Base-by-base conservation (phyloP, 192 early-diverging fungal genomes). In the Linnemannia zychae region DNA sequence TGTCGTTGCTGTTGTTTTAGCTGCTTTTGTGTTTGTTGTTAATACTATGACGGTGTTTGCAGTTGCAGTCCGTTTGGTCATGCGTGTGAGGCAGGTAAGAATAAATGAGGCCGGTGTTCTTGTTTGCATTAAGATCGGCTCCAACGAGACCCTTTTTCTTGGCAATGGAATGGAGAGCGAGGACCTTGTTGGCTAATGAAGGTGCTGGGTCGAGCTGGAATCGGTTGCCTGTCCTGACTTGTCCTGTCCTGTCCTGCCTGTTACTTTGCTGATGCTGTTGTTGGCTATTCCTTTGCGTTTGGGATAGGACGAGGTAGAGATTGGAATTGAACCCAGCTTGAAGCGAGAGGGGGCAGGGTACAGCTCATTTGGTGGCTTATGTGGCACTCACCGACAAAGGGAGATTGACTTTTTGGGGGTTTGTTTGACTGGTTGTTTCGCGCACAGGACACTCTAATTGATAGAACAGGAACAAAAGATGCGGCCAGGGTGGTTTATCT, bases 51-150 rank as follows among this genome's bases (percentile, higher is more conserved):
- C 24, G 7, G 52, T 57, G 52, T 0, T 63, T 63, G 28, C 57
- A 31, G 57, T 63, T 63, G 57, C 57, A 28, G 57, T 63, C 57
- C 57, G 57, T 63, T 63, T 63, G 28, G 57, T 31, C 24, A 31
- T 63, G 1, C n/a, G 57, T 63, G 57, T 63, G 24, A 44, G 40
- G 40, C 57, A 63, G 24, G 28, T 63, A 33, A 28, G 15, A 63
- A 12, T 31, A 24, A 33, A 24, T 63, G 28, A 63, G 28, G 57
- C 9, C 28, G 15, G 12, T 15, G 28, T 28, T 12, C 28, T 63
- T 63, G 28, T 63, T 63, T 28, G 57, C 57, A 63, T 63, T 28
- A 63, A 63, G 57, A 63, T 68, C 67, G 22, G 37, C 67, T 40
- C 37, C 22, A 36, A 68, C 67, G n/a, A n/a, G n/a, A 68, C 31